Evolutionary conservation across 352 stramenopile genomes (phyloP).

Genomic region (Phytopythium sindhum): DNA sequence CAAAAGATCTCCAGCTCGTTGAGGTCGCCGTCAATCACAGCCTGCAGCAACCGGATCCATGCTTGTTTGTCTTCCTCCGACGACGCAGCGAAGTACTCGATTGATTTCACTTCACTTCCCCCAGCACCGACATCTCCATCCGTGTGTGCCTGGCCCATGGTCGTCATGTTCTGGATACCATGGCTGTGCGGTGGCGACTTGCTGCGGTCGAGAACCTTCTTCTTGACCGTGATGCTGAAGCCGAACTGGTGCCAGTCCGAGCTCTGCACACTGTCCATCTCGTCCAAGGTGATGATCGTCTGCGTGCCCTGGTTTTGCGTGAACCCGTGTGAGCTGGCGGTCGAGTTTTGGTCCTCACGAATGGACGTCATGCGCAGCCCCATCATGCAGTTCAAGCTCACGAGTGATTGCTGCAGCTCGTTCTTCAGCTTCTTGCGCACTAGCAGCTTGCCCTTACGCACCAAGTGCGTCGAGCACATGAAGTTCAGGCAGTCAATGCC

Average conservation of each 20-base stretch:
- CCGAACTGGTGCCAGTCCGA: conserved; percentile 73
- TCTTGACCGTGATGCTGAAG: conserved; percentile 70
- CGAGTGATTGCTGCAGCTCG: conserved; percentile 59
- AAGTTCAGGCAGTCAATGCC: conserved; percentile 87
- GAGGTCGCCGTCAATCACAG: conserved; percentile 77
- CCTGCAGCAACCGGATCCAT: conserved; percentile 69
- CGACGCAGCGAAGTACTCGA: conserved; percentile 73
- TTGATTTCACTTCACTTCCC: conserved; percentile 25
- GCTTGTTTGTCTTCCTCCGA: conserved; percentile 60
- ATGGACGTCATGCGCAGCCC: conserved; percentile 68
- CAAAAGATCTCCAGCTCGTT: conserved; percentile 86
- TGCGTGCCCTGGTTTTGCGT: conserved; percentile 61
- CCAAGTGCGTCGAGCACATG: conserved; percentile 78
- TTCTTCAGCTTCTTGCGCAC: conserved; percentile 82
- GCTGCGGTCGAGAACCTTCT: conserved; percentile 31
- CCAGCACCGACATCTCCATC: conserved; percentile 8
- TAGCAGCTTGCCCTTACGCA: conserved; percentile 60
- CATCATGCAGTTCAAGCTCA: conserved; percentile 88
- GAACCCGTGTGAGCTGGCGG: conserved; percentile 29
- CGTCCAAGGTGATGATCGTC: conserved; percentile 70
- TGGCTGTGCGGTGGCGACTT: conserved; percentile 15
- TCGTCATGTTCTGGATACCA: conserved; percentile 11
- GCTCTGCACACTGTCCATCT: conserved; percentile 70
- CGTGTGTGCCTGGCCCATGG: conserved; percentile 29
- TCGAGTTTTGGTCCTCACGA: conserved; percentile 38